These are phyloP conservation scores for Cucumis cinereus DNA, from an alignment of 306 rosid species.

Conservation along the genomic window DNA sequence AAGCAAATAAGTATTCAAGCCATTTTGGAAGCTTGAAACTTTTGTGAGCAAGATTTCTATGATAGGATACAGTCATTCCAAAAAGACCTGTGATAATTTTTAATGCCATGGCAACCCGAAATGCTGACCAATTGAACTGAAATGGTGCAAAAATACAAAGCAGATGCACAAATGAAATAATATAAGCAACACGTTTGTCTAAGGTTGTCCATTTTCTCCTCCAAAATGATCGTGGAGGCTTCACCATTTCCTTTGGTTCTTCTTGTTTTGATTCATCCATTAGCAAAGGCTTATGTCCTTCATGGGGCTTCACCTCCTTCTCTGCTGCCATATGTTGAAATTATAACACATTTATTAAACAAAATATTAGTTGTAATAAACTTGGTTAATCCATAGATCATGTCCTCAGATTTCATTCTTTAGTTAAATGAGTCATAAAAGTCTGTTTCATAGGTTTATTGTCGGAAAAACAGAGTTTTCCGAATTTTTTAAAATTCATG, in stretches of 20 bases:
- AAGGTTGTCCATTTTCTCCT: conserved; percentile 4
- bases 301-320: not conserved
- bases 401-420: not conserved
- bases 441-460: too few species aligned
- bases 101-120: conserved; percentile 39
- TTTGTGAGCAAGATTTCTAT: conserved; percentile 68
- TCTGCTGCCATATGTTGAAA: not conserved
- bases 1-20: conserved; percentile 82
- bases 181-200: conserved; percentile 40
- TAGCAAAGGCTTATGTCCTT: not conserved
- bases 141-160: conserved; percentile 67
- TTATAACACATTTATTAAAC: too few species aligned
- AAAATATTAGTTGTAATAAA: not conserved
- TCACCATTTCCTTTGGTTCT: not conserved
- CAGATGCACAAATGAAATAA: conserved; percentile 46
- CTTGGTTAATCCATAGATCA: not conserved
- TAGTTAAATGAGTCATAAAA: too few species aligned
- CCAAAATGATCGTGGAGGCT: not conserved
- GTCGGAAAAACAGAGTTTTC: too few species aligned
- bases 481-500: too few species aligned
- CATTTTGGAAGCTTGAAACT: conserved; percentile 81
- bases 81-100: conserved; percentile 52
- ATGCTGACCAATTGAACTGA: conserved; percentile 52
- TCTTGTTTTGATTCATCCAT: conserved; percentile 1
- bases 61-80: conserved; percentile 64